Percentiles rank a stretch among this genome's conserved stretches.
These are phyloP conservation scores for Pilobolus umbonatus DNA, from an alignment of 192 early-diverging fungal genomes.

Conservation along the genomic window DNA sequence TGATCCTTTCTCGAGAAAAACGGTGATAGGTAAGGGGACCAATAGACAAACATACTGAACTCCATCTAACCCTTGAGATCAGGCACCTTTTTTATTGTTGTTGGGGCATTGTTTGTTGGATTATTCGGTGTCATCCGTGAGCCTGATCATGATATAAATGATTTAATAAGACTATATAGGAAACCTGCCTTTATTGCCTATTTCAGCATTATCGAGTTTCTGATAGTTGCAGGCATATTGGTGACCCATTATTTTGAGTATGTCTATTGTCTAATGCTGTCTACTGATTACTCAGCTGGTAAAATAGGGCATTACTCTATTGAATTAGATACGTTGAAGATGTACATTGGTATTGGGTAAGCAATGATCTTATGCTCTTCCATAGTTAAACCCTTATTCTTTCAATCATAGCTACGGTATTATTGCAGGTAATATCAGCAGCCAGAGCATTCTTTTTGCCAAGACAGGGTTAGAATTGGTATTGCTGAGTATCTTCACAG, in stretches of 20 bases:
- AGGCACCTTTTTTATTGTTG: constrained; percentile 62
- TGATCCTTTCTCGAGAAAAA: constrained; percentile 59
- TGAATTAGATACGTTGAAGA: constrained; percentile 6
- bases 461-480: constrained; percentile 74
- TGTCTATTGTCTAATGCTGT: constrained; percentile 10
- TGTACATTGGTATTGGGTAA: constrained; percentile 29
- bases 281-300: constrained; percentile 7
- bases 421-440: constrained; percentile 65
- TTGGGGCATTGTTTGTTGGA: constrained; percentile 63
- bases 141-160: constrained; percentile 60
- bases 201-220: constrained; percentile 49
- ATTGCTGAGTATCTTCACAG: constrained; percentile 47
- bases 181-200: constrained; percentile 65
- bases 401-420: constrained; percentile 47
- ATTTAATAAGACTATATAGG: constrained; percentile 60
- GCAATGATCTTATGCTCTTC: not conserved
- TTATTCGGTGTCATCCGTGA: constrained; percentile 74
- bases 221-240: constrained; percentile 45
- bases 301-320: constrained; percentile 36
- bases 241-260: constrained; percentile 41
- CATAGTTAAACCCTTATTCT: too few species aligned
- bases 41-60: not conserved
- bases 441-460: constrained; percentile 70
- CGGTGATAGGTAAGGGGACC: constrained; percentile 40
- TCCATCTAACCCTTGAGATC: constrained; percentile 20